A percentile compares a stretch with the other conserved stretches of the same genome.
Evolutionary conservation across 768 basidiomycete genomes (phyloP).

Genomic region (Cyclocybe cylindracea): DNA sequence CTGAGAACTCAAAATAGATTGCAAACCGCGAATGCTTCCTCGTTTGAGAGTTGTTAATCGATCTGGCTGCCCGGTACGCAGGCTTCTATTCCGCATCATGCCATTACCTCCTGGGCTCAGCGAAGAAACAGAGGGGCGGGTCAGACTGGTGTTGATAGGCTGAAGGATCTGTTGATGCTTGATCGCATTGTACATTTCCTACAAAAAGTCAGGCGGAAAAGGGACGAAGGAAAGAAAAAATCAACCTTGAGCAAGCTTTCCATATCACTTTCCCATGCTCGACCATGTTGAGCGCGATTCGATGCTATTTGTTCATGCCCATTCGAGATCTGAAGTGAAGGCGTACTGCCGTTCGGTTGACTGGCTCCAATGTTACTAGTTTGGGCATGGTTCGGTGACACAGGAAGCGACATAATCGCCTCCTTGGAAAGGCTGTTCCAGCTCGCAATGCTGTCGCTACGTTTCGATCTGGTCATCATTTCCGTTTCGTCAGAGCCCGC

Average conservation of each 20-base stretch:
- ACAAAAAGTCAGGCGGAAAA: not conserved
- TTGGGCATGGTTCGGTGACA: constrained; percentile 27
- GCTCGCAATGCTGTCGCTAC: constrained; percentile 83
- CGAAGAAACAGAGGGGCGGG: constrained; percentile 56
- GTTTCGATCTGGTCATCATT: constrained; percentile 57
- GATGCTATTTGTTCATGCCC: constrained; percentile 31
- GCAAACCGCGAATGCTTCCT: constrained; percentile 87
- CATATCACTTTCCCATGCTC: constrained; percentile 85
- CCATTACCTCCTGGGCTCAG: constrained; percentile 51
- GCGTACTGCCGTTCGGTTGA: constrained; percentile 60
- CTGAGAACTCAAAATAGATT: constrained; percentile 71
- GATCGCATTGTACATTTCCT: constrained; percentile 96
- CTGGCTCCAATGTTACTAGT: constrained; percentile 27
- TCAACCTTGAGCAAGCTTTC: constrained; percentile 82
- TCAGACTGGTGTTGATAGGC: constrained; percentile 54
- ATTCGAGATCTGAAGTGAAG: constrained; percentile 60
- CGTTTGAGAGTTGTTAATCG: constrained; percentile 81
- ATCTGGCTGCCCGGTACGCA: constrained; percentile 64
- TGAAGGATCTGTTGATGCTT: constrained; percentile 90
- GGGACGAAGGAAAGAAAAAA: not conserved
- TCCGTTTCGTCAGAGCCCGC: constrained; percentile 60
- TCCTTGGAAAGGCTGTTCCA: constrained; percentile 81
- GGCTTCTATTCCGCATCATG: constrained; percentile 68
- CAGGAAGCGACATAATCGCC: constrained; percentile 42
- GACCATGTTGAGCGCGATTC: constrained; percentile 46